Evolutionary conservation across 108 stramenopile species (phyloP), one percentile per base, ranked within the genome.

Genomic region (Cylindrotheca fusiformis): DNA sequence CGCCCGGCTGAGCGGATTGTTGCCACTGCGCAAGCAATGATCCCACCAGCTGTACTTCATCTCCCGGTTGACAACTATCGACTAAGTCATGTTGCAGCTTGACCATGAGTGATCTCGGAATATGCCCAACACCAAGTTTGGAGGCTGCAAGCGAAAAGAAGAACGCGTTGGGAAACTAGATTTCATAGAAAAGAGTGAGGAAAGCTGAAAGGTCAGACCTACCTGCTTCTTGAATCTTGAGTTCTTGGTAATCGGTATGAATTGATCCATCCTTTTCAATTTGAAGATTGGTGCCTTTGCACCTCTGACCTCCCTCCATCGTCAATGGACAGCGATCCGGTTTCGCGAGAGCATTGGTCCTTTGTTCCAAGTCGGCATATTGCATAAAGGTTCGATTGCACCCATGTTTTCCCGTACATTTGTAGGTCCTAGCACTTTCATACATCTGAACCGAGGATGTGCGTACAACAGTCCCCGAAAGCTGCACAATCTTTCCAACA

Each of bases 161-260:
- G n/a, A n/a, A n/a, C n/a, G n/a, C n/a, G n/a, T n/a, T n/a, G n/a
- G n/a, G n/a, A n/a, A n/a, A n/a, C n/a, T n/a, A n/a, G n/a, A n/a
- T n/a, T n/a, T n/a, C n/a, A n/a, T n/a, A n/a, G n/a, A n/a, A n/a
- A n/a, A n/a, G n/a, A n/a, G n/a, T n/a, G n/a, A n/a, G n/a, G n/a
- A n/a, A n/a, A n/a, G n/a, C n/a, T n/a, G n/a, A n/a, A n/a, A n/a
- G n/a, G n/a, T n/a, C n/a, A n/a, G n/a, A n/a, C n/a, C n/a, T n/a
- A n/a, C n/a, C n/a, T n/a, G 88, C 76, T 64, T 99, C 99, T 68
- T 99, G 97, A 29, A 99, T 80, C 58, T 96, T 95, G 69, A 97
- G 79, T 79, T 99, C 99, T 71, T 99, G 99, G 65, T 98, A 99
- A 74, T 99, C 99, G 14, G 84, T 76, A 56, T 83, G 85, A 52